phyloP scores from a whole-genome alignment of 1,284 basidiomycete genomes.

The Coriolopsis trogii region DNA sequence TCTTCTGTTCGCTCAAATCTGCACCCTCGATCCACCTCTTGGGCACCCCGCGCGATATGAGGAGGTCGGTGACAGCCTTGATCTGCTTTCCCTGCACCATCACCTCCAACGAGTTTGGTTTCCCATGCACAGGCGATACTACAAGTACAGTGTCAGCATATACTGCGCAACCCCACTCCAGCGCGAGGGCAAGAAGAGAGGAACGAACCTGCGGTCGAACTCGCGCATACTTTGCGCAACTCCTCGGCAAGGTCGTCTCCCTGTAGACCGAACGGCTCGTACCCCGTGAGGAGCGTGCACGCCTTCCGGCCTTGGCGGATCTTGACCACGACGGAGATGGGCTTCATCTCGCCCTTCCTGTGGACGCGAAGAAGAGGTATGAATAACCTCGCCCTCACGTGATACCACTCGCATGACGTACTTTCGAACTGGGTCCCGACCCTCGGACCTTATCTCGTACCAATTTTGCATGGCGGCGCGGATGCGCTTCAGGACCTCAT shows the following conservation, averaged over 20 bases:
- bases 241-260: slow-evolving; percentile 81
- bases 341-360: slow-evolving; percentile 78
- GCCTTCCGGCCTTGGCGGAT: slow-evolving; percentile 77
- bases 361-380: slow-evolving; percentile 1
- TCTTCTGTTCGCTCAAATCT: slow-evolving; percentile 42
- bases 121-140: slow-evolving; percentile 64
- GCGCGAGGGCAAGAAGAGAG: not conserved
- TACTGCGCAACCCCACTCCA: not conserved
- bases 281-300: slow-evolving; percentile 75
- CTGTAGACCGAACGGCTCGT: slow-evolving; percentile 74
- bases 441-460: slow-evolving; percentile 60
- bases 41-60: slow-evolving; percentile 73
- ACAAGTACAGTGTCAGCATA: not conserved
- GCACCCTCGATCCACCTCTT: slow-evolving; percentile 74
- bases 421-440: slow-evolving; percentile 58
- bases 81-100: slow-evolving; percentile 84
- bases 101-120: slow-evolving; percentile 62
- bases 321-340: slow-evolving; percentile 72
- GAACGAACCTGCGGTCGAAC: slow-evolving; percentile 68
- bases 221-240: slow-evolving; percentile 74
- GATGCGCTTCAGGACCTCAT: slow-evolving; percentile 64
- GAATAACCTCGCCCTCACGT: too few relatives aligned
- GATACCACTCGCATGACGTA: slow-evolving; percentile 34
- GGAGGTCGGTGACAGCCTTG: slow-evolving; percentile 64
- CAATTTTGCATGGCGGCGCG: slow-evolving; percentile 71